phyloP scores from a whole-genome alignment of 345 rosid species.

The Populus simonii region DNA sequence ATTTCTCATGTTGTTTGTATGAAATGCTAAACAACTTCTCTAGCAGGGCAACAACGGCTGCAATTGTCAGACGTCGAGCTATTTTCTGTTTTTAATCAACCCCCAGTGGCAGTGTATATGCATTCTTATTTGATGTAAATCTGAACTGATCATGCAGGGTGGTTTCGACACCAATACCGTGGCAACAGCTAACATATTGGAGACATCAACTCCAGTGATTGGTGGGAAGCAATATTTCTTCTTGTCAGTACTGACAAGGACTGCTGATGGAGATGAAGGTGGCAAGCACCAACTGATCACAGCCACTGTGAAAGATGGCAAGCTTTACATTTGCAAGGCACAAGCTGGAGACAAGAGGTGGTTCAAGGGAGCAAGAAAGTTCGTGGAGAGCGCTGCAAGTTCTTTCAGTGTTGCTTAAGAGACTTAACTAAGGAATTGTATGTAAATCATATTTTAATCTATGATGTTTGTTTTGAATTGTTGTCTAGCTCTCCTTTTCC shows the following conservation, averaged over 20 bases:
- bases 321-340: slow-evolving; percentile 87
- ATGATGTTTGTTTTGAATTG: slow-evolving; percentile 13
- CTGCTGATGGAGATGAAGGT: slow-evolving; percentile 98
- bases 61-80: background rate
- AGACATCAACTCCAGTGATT: slow-evolving; percentile 34
- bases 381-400: slow-evolving; percentile 57
- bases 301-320: slow-evolving; percentile 70
- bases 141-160: slow-evolving; percentile 47
- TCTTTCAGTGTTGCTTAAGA: slow-evolving; percentile 79
- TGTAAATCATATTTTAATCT: slow-evolving; percentile 29
- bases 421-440: background rate
- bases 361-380: slow-evolving; percentile 89
- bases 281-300: slow-evolving; percentile 82
- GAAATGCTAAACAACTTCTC: background rate
- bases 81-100: no score
- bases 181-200: slow-evolving; percentile 84
- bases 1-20: background rate
- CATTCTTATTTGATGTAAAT: background rate
- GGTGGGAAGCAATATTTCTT: slow-evolving; percentile 59
- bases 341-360: slow-evolving; percentile 99
- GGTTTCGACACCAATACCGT: slow-evolving; percentile 70
- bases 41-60: background rate
- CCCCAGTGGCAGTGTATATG: background rate
- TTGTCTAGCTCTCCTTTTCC: background rate
- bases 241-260: slow-evolving; percentile 76